Evolutionary conservation across 768 basidiomycete species (phyloP).

Genomic region (Phaeotremella fagi): DNA sequence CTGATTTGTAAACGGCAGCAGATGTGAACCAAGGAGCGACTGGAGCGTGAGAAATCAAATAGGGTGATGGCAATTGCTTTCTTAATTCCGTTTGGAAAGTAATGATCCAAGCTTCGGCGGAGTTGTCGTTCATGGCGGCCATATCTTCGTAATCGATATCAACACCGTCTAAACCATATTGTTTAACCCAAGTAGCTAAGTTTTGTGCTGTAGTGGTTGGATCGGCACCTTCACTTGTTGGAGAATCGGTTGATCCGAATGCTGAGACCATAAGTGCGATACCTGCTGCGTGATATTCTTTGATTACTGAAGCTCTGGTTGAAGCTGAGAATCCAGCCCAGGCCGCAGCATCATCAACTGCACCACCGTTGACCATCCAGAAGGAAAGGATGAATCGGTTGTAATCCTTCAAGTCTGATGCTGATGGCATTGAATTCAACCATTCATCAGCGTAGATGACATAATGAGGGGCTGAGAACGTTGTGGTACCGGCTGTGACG

Average conservation of each 20-base stretch:
- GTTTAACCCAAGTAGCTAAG: constrained; percentile 62
- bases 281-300: constrained; percentile 58
- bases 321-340: constrained; percentile 48
- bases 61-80: constrained; percentile 32
- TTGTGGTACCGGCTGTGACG: not conserved
- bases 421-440: constrained; percentile 39
- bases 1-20: constrained; percentile 41
- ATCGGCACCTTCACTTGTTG: constrained; percentile 60
- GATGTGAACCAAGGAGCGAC: constrained; percentile 48
- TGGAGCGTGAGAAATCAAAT: constrained; percentile 46
- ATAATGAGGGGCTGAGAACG: constrained; percentile 29
- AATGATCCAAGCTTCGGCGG: constrained; percentile 44
- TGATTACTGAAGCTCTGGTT: constrained; percentile 54
- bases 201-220: constrained; percentile 60
- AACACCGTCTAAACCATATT: constrained; percentile 62
- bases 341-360: constrained; percentile 29
- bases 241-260: constrained; percentile 58
- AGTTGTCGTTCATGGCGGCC: constrained; percentile 39
- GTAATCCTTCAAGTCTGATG: constrained; percentile 24
- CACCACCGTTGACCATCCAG: constrained; percentile 42
- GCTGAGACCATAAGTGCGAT: constrained; percentile 63
- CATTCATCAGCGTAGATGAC: constrained; percentile 44
- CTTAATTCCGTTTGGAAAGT: constrained; percentile 43
- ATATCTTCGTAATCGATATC: constrained; percentile 65
- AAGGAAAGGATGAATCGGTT: constrained; percentile 48